These are phyloP conservation scores for Aspergillus sergii DNA, from an alignment of 2,329 filamentous ascomycete genomes.

Conservation along the genomic window DNA sequence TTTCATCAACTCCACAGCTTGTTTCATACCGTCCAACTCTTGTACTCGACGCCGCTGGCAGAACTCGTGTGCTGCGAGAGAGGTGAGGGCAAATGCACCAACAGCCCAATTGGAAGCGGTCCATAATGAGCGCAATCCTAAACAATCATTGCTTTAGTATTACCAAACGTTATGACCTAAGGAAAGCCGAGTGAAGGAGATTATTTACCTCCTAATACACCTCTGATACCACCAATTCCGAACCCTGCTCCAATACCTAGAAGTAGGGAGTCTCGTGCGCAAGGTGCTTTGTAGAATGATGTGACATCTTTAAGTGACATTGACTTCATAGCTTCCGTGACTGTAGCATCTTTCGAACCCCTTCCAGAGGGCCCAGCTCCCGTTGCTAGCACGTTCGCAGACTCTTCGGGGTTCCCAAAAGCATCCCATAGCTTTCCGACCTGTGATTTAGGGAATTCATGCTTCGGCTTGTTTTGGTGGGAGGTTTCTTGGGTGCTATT, in stretches of 20 bases:
- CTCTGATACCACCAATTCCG: slow-evolving; percentile 71
- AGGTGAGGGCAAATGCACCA: slow-evolving; percentile 69
- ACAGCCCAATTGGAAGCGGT: slow-evolving; percentile 85
- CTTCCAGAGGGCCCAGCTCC: slow-evolving; percentile 66
- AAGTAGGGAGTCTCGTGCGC: slow-evolving; percentile 79
- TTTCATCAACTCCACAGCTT: slow-evolving; percentile 80
- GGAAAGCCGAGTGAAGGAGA: neutral
- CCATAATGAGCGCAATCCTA: slow-evolving; percentile 58
- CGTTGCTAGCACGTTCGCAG: slow-evolving; percentile 58
- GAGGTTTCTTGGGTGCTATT: slow-evolving; percentile 19
- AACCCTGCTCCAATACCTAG: slow-evolving; percentile 81
- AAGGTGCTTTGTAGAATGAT: slow-evolving; percentile 76
- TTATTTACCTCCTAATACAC: slow-evolving; percentile 70
- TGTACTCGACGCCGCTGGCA: slow-evolving; percentile 74
- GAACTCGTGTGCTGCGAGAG: slow-evolving; percentile 77
- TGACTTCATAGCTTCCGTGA: slow-evolving; percentile 44
- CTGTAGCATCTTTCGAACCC: slow-evolving; percentile 43
- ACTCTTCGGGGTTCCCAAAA: slow-evolving; percentile 51
- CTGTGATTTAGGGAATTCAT: slow-evolving; percentile 48
- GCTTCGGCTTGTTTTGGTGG: slow-evolving; percentile 38
- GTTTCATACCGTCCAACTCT: slow-evolving; percentile 81
- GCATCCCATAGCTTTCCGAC: slow-evolving; percentile 52
- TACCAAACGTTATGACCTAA: neutral
- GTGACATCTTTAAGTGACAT: slow-evolving; percentile 56
- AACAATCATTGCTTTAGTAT: slow-evolving; percentile 1